Evolutionary conservation across 805 yeast genomes (phyloP), one percentile per base, ranked within the genome.

Genomic region (Lachancea waltii): DNA sequence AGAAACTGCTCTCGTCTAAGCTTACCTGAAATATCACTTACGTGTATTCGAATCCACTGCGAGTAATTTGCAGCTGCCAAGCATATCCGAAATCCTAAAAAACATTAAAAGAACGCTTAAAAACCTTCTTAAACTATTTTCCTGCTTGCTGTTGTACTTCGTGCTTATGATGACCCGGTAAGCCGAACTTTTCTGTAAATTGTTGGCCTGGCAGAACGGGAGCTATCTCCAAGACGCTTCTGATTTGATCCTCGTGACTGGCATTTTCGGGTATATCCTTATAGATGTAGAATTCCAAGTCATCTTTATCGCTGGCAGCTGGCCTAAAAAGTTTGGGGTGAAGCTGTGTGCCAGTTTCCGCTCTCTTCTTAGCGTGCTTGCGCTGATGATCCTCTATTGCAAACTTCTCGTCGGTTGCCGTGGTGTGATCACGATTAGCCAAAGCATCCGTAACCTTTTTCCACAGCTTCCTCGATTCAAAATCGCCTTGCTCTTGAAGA

Each of bases 381-480:
- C 98, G 75, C 64, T 92, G 98, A n/a, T 70, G 70, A 44, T 85
- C 83, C 63, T 92, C 98, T 39, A 92, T 85, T 49, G 76, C 74
- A 55, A 69, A 82, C 63, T 92, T 92, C 56, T 87, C 95, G 21
- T 79, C 82, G 0, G 98, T 92, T 1, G 97, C 97, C 3, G 68
- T 65, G 13, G 68, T 71, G 60, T 92, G 98, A 57, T 92, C 77
- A 47, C 95, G 73, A 26, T 67, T 58, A 3, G 81, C 81, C n/a
- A 92, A 67, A 0, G 95, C 97, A 45, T 76, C 77, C 9, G 85
- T 73, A 1, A 94, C 95, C 28, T 79, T 69, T 32, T 73, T 64
- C 98, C 98, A 92, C 33, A 92, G 64, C 41, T 71, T 75, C 51
- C 95, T 70, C 10, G 95, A 82, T 62, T 92, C 98, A 50, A 69